phyloP scores from a whole-genome alignment of 2,329 filamentous ascomycete species.

The Talaromyces sp. region DNA sequence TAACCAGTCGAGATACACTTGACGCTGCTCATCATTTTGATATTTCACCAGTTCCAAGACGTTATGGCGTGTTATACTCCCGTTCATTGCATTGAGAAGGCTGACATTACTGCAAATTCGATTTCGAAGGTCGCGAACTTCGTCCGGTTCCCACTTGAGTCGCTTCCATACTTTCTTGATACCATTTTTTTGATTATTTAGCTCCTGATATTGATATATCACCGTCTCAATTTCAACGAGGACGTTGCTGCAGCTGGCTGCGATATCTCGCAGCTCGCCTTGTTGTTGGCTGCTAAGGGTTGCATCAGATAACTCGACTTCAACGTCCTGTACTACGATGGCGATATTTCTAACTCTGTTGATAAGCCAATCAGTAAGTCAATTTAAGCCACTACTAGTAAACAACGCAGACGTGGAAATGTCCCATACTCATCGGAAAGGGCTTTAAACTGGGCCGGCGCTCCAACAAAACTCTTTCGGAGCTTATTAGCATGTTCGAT shows the following conservation, averaged over 20 bases:
- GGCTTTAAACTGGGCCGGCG: too few relatives aligned
- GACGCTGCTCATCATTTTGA: slow-evolving; percentile 2
- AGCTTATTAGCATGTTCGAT: too few relatives aligned
- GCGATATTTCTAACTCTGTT: slow-evolving; percentile 23
- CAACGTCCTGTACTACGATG: slow-evolving; percentile 22
- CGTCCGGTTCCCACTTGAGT: slow-evolving; percentile 16
- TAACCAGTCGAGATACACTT: slow-evolving; percentile 9
- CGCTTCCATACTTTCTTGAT: slow-evolving; percentile 19
- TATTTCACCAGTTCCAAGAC: neutral
- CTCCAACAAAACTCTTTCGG: too few relatives aligned
- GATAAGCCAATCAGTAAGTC: slow-evolving; percentile 13
- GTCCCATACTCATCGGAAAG: too few relatives aligned
- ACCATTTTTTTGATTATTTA: slow-evolving; percentile 8
- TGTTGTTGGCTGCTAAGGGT: slow-evolving; percentile 17
- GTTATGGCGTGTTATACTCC: neutral
- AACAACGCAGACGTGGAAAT: too few relatives aligned
- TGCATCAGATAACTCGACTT: slow-evolving; percentile 15
- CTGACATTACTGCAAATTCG: slow-evolving; percentile 12
- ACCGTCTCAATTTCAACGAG: slow-evolving; percentile 11
- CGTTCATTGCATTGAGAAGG: slow-evolving; percentile 1
- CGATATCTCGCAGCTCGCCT: slow-evolving; percentile 15
- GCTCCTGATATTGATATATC: neutral
- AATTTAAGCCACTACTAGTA: too few relatives aligned
- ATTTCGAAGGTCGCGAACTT: slow-evolving; percentile 13
- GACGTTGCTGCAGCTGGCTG: slow-evolving; percentile 13